A percentile compares a stretch with the other conserved stretches of the same genome.
Evolutionary conservation across 169 alveolate species (phyloP).

Genomic region (Cryptosporidium tyzzeri): DNA sequence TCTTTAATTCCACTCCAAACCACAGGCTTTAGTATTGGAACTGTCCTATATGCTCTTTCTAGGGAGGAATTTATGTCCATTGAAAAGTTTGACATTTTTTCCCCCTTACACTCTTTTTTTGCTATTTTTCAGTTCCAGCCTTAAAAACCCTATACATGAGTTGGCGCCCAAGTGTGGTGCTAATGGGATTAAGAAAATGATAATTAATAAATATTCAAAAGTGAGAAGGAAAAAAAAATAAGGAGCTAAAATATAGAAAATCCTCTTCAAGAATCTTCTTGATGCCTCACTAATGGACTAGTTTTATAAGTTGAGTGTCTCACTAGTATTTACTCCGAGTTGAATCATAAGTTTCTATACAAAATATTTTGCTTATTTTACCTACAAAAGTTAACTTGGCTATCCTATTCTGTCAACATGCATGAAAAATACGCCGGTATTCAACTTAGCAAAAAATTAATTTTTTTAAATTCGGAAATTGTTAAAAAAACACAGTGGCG

Average conservation of each 20-base stretch:
- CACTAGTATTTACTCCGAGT: not conserved
- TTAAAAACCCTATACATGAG: not conserved
- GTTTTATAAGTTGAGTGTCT: not conserved
- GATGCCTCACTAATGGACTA: too few species aligned
- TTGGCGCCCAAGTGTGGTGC: conserved; percentile 63
- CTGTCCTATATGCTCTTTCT: conserved; percentile 71
- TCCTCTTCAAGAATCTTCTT: not conserved
- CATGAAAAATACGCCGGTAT: not conserved
- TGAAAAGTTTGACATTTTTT: conserved; percentile 33
- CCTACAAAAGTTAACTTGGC: not conserved
- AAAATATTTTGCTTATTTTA: too few species aligned
- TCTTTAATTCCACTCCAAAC: conserved; percentile 66
- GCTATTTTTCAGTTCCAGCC: not conserved
- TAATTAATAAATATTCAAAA: not conserved
- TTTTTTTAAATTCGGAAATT: not conserved
- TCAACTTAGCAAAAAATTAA: too few species aligned
- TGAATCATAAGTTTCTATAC: too few species aligned
- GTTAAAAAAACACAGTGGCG: not conserved
- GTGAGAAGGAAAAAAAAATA: not conserved
- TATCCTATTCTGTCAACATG: too few species aligned
- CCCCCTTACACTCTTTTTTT: not conserved
- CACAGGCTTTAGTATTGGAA: conserved; percentile 59
- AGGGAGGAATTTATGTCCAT: conserved; percentile 57
- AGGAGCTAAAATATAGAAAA: not conserved
- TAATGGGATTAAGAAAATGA: not conserved